These are phyloP conservation scores for Cutaneotrichosporon mucoides DNA, from an alignment of 1,284 basidiomycete species.

Conservation along the genomic window DNA sequence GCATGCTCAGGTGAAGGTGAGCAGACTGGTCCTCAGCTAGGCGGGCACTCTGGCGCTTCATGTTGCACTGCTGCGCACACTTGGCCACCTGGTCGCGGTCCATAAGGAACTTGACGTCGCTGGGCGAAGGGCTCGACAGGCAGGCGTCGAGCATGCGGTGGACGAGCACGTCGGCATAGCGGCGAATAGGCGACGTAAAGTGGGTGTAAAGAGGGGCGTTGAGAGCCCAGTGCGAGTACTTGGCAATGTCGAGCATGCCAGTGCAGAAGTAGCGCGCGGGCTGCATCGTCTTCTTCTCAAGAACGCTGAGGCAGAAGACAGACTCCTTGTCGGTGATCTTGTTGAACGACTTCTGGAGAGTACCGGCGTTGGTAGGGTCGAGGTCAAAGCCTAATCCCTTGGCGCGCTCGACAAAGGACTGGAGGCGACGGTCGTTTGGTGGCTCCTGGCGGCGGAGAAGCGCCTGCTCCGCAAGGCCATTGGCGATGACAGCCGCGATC, in stretches of 20 bases:
- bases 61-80: conserved; percentile 95
- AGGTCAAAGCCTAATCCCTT: conserved; percentile 76
- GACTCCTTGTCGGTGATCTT: conserved; percentile 68
- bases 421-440: conserved; percentile 80
- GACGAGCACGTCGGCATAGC: conserved; percentile 83
- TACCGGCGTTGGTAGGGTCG: conserved; percentile 72
- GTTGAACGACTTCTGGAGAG: conserved; percentile 78
- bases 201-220: conserved; percentile 93
- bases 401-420: conserved; percentile 71
- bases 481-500: conserved; percentile 87
- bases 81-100: conserved; percentile 96
- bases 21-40: conserved; percentile 94
- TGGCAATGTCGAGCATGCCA: conserved; percentile 98
- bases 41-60: conserved; percentile 64
- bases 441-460: conserved; percentile 88
- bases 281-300: conserved; percentile 81
- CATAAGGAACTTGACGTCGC: conserved; percentile 86
- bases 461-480: conserved; percentile 90
- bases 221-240: conserved; percentile 91
- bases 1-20: conserved; percentile 89
- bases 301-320: conserved; percentile 68
- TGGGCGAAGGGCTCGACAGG: conserved; percentile 54
- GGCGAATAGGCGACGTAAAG: conserved; percentile 89
- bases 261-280: conserved; percentile 97
- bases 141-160: conserved; percentile 96